Conservation (phyloP, 768 basidiomycete species). For the Leucocoprinus sp. region DNA sequence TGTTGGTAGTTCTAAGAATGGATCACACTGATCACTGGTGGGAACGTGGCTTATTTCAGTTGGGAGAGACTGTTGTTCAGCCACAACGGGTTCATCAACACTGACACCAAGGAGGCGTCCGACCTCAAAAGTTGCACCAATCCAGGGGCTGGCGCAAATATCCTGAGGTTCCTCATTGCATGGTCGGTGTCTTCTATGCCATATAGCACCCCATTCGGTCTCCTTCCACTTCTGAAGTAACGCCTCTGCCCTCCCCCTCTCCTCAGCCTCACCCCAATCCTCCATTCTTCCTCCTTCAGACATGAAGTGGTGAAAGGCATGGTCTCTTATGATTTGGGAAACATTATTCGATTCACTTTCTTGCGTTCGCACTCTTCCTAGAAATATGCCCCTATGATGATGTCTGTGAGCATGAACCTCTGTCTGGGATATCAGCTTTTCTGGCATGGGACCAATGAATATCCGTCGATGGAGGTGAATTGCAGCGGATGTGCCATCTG, state of each 20-base stretch:
- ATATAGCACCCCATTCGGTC: slow-evolving; percentile 54
- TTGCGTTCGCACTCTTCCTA: slow-evolving; percentile 16
- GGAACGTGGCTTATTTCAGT: not conserved
- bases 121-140: slow-evolving; percentile 70
- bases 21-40: slow-evolving; percentile 5
- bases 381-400: slow-evolving; percentile 6
- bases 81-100: slow-evolving; percentile 29
- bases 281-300: slow-evolving; percentile 54
- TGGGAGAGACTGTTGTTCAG: not conserved
- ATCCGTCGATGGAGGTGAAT: slow-evolving; percentile 36
- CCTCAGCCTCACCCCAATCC: slow-evolving; percentile 50
- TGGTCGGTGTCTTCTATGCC: slow-evolving; percentile 28
- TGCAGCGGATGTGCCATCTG: slow-evolving; percentile 17
- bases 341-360: slow-evolving; percentile 25
- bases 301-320: slow-evolving; percentile 59
- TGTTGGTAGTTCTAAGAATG: slow-evolving; percentile 1
- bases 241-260: slow-evolving; percentile 43
- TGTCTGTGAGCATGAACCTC: slow-evolving; percentile 27
- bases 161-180: slow-evolving; percentile 20
- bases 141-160: slow-evolving; percentile 36
- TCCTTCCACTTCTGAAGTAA: slow-evolving; percentile 55
- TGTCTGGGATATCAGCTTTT: slow-evolving; percentile 38
- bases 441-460: slow-evolving; percentile 75
- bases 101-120: slow-evolving; percentile 70
- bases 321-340: slow-evolving; percentile 42